A percentile compares a stretch with the other conserved stretches of the same genome.
phyloP scores from a whole-genome alignment of 2,329 filamentous ascomycete genomes.

The Ceratocystiopsis brevicomis region DNA sequence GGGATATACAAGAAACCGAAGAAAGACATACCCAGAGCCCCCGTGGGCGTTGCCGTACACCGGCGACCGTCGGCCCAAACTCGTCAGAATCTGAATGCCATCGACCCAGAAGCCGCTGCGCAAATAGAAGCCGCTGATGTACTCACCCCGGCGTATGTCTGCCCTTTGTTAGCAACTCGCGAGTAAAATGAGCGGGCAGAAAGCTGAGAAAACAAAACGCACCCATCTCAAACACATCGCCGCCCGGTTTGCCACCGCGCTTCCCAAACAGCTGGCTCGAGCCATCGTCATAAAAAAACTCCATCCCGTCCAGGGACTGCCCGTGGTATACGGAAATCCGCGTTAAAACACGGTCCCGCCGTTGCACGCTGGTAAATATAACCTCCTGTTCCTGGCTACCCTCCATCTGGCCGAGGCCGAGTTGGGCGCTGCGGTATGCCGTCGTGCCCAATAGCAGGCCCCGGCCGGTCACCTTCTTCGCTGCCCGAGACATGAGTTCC shows the following conservation, averaged over 20 bases:
- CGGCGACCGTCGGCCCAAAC: conserved; percentile 65
- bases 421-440: conserved; percentile 56
- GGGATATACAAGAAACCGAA: background rate
- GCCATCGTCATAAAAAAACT: conserved; percentile 82
- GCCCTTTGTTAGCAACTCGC: no score
- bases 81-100: conserved; percentile 78
- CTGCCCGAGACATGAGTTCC: conserved; percentile 46
- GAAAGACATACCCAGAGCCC: conserved; percentile 55
- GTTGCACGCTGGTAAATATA: conserved; percentile 50
- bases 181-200: no score
- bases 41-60: conserved; percentile 67
- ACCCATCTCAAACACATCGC: conserved; percentile 63
- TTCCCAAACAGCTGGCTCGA: conserved; percentile 77
- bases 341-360: conserved; percentile 54
- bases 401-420: conserved; percentile 55
- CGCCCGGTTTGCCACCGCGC: conserved; percentile 47
- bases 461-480: conserved; percentile 56
- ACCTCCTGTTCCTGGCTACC: conserved; percentile 53
- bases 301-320: conserved; percentile 60
- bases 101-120: conserved; percentile 70
- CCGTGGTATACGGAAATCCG: conserved; percentile 63
- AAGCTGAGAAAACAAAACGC: conserved; percentile 14
- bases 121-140: conserved; percentile 70
- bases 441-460: conserved; percentile 39
- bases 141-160: conserved; percentile 75